Conservation (phyloP, 108 stramenopile species). For the Skeletonema grethae region DNA sequence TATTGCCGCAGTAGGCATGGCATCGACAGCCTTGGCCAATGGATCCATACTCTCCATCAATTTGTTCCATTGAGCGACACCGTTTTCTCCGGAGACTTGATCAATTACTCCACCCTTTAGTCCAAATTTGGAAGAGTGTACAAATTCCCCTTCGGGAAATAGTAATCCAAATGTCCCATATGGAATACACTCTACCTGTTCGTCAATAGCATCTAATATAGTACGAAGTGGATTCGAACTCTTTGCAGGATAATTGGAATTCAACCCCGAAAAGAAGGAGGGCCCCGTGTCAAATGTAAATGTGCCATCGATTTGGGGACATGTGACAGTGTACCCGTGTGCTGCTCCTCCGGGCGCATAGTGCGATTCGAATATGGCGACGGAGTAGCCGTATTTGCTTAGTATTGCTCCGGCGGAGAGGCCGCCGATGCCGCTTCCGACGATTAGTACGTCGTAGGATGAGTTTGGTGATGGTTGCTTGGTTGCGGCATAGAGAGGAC, state of each 20-base stretch:
- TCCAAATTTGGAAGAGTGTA: constrained; percentile 62
- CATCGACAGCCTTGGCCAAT: constrained; percentile 64
- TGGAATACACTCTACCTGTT: constrained; percentile 59
- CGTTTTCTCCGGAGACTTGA: constrained; percentile 42
- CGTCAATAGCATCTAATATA: constrained; percentile 65
- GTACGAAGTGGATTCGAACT: constrained; percentile 66
- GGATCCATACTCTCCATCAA: constrained; percentile 71
- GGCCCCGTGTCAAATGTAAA: constrained; percentile 91
- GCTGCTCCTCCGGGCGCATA: constrained; percentile 81
- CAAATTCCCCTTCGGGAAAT: constrained; percentile 74
- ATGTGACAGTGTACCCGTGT: constrained; percentile 62
- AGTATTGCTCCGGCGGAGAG: constrained; percentile 80
- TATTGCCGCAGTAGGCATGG: constrained; percentile 73
- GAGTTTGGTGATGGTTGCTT: constrained; percentile 3
- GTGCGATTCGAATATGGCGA: constrained; percentile 84
- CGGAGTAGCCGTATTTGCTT: constrained; percentile 74
- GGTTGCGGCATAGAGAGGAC: background rate
- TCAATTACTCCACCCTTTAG: constrained; percentile 38
- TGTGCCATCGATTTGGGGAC: constrained; percentile 20
- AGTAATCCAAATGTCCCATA: constrained; percentile 69
- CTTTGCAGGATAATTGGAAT: constrained; percentile 62
- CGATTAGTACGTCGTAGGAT: constrained; percentile 67
- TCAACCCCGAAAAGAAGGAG: constrained; percentile 83
- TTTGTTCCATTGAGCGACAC: constrained; percentile 45
- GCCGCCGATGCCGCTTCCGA: constrained; percentile 88